A percentile compares a stretch with the other conserved stretches of the same genome.
Conservation (phyloP, 352 stramenopile species). For the Pythium rishiriense region DNA sequence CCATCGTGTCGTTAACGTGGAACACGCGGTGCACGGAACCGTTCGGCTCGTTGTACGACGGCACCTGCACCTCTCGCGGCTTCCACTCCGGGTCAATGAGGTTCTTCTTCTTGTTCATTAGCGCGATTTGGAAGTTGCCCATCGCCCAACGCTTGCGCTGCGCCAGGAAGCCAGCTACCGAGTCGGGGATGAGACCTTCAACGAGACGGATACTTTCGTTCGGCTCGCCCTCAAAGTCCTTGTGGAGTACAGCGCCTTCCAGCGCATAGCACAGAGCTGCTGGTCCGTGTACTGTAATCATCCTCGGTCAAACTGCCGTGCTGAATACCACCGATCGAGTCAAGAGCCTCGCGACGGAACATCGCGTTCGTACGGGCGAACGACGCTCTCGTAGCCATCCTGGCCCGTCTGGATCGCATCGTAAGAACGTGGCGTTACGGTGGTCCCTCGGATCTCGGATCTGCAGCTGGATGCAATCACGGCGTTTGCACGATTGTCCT, state of each 20-base stretch:
- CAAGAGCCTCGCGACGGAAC: slow-evolving; percentile 48
- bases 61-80: slow-evolving; percentile 25
- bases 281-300: slow-evolving; percentile 46
- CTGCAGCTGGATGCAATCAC: slow-evolving; percentile 41
- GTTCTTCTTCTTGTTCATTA: slow-evolving; percentile 52
- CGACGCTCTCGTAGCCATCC: slow-evolving; percentile 46
- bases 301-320: slow-evolving; percentile 57
- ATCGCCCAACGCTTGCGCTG: slow-evolving; percentile 39
- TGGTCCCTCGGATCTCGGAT: slow-evolving; percentile 48
- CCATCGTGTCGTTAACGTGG: slow-evolving; percentile 80
- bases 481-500: slow-evolving; percentile 50
- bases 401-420: slow-evolving; percentile 49
- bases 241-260: slow-evolving; percentile 50
- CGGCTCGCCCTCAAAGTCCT: slow-evolving; percentile 48
- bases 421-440: slow-evolving; percentile 48
- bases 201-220: slow-evolving; percentile 43
- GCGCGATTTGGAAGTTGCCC: slow-evolving; percentile 46
- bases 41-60: slow-evolving; percentile 58
- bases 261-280: slow-evolving; percentile 40
- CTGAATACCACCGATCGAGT: slow-evolving; percentile 52
- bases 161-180: slow-evolving; percentile 35
- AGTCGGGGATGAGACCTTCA: slow-evolving; percentile 47
- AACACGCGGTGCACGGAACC: slow-evolving; percentile 79
- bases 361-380: slow-evolving; percentile 57
- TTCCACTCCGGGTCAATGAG: slow-evolving; percentile 46